Base-by-base conservation (phyloP, 192 early-diverging fungal species). In the Backusella luteola region DNA sequence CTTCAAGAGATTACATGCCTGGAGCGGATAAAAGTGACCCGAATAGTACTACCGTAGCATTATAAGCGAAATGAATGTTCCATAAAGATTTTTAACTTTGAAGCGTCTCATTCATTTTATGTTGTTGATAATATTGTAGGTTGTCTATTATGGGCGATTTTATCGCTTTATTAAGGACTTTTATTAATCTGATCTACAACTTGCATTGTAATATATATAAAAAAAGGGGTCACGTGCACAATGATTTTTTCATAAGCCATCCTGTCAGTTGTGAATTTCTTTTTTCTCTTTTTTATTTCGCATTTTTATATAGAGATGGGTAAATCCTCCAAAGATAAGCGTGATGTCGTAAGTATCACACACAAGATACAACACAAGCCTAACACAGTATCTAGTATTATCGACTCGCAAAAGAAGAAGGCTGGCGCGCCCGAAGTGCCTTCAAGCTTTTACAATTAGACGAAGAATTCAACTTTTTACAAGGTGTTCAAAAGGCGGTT, bases 401-500 rank as follows among this genome's bases (percentile, higher is more conserved):
- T 82, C 92, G 97, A 15, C 82, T 95, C 70, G 96, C 97, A 49
- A 99, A 99, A 82, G 97, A 99, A 85, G 92, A 97, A 82, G 97
- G 96, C 35, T 99, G 96, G 96, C 87, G 98, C 42, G 98, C 98
- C 11, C 88, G 98, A 69, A 94, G 93, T 81, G 97, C 98, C 3
- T 99, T 98, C 89, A 99, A 99, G 84, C 87, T 99, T 67, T 87
- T 98, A 49, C 97, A 99, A 76, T 85, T 99, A 66, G 94, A 99
- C 80, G 96, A 99, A 71, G 96, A 98, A 84, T 98, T 96, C 85
- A 85, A 93, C 73, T 87, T 99, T 36, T 93, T 99, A 71, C 81
- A 93, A 83, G 92, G 91, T n/a, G 95, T 98, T 21, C 91, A 87
- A 19, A 82, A 91, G 70, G 93, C 93, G 21, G 98, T 99, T 35